Evolutionary conservation across 164 flowering plant genomes (phyloP).

Genomic region (Taxillus chinensis): DNA sequence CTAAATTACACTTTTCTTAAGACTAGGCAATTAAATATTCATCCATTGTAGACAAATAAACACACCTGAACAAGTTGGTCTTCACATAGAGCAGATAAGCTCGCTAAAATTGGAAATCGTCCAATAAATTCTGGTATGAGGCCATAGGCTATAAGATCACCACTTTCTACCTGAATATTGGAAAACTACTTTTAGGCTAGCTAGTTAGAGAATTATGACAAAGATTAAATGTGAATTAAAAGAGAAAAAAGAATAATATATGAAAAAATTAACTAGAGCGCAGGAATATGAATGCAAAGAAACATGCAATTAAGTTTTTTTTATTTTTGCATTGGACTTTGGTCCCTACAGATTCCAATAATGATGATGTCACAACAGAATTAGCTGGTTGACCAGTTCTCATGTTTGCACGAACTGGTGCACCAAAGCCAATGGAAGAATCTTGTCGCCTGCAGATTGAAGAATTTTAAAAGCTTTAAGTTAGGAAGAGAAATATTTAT

Average conservation of each 20-base stretch:
- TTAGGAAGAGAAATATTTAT: neutral
- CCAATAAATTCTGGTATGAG: conserved; percentile 1
- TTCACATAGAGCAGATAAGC: neutral
- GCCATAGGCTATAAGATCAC: neutral
- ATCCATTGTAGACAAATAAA: neutral
- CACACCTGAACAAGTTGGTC: conserved; percentile 3
- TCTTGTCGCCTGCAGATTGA: neutral
- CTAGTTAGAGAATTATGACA: neutral
- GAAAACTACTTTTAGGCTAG: neutral
- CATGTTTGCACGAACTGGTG: conserved; percentile 4
- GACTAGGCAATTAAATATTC: too few relatives aligned
- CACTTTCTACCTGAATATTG: neutral
- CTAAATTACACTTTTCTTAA: too few relatives aligned
- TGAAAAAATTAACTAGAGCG: neutral
- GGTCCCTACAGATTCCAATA: conserved; percentile 1
- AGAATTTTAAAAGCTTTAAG: neutral
- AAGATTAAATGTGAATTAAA: neutral
- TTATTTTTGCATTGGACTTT: neutral
- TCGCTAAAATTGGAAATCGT: neutral
- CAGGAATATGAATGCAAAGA: neutral
- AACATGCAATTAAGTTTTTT: neutral
- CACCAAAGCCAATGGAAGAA: conserved; percentile 6
- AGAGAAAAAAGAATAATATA: neutral
- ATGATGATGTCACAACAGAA: conserved; percentile 3
- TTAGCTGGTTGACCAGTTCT: neutral